Conservation (phyloP, 805 yeast genomes). For the Ogataea glucozyma region DNA sequence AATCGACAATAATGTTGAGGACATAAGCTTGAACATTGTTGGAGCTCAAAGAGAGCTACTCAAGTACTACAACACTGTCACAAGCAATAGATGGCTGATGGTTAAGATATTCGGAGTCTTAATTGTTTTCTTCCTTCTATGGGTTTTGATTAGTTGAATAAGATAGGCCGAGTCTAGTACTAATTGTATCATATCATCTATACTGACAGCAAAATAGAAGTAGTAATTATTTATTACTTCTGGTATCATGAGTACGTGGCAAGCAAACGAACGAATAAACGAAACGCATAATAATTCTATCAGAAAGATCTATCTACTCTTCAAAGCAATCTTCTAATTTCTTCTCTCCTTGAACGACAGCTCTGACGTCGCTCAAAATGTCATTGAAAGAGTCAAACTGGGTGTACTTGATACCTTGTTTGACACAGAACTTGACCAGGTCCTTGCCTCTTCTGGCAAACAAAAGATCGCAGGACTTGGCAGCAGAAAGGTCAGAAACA, state of each 20-base stretch:
- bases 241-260: background rate
- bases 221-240: too few relatives aligned
- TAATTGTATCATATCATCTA: too few relatives aligned
- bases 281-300: slow-evolving; percentile 5
- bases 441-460: slow-evolving; percentile 95
- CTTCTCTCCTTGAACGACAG: slow-evolving; percentile 48
- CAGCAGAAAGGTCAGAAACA: slow-evolving; percentile 92
- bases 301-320: slow-evolving; percentile 26
- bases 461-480: slow-evolving; percentile 88
- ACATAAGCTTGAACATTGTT: slow-evolving; percentile 79
- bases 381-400: slow-evolving; percentile 79
- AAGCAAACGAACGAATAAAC: background rate
- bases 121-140: slow-evolving; percentile 68
- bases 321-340: slow-evolving; percentile 39
- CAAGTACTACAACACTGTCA: slow-evolving; percentile 83
- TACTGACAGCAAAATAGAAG: background rate
- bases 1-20: slow-evolving; percentile 93
- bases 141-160: slow-evolving; percentile 63
- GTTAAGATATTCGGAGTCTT: slow-evolving; percentile 86
- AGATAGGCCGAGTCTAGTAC: too few relatives aligned
- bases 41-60: slow-evolving; percentile 95
- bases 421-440: slow-evolving; percentile 77
- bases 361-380: slow-evolving; percentile 62
- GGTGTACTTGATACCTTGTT: slow-evolving; percentile 79
- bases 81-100: slow-evolving; percentile 91